Percentiles rank a stretch among this genome's conserved stretches.
Evolutionary conservation across 306 rosid genomes (phyloP).

Genomic region (Myrica gale): DNA sequence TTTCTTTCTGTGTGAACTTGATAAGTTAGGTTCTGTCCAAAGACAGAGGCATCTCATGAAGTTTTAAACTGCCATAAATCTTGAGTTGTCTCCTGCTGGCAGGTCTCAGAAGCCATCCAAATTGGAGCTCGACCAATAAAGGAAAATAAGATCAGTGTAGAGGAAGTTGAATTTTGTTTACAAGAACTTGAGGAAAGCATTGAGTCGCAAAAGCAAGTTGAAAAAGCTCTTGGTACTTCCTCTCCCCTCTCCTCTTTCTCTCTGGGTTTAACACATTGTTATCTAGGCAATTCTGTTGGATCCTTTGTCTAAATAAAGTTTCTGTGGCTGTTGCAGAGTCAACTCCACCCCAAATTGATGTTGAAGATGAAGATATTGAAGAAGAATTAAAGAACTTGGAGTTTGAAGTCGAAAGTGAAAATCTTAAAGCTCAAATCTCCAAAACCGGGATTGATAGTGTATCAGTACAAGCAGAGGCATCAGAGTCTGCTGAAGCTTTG

Average conservation of each 20-base stretch:
- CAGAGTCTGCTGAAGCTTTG: slow-evolving; percentile 42
- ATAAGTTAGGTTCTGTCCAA: slow-evolving; percentile 4
- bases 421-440: slow-evolving; percentile 22
- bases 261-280: slow-evolving; percentile 14
- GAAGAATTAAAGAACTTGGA: slow-evolving; percentile 74
- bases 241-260: not conserved
- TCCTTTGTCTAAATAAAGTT: slow-evolving; percentile 7
- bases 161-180: slow-evolving; percentile 69
- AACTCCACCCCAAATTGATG: slow-evolving; percentile 39
- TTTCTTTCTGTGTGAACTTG: not conserved
- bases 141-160: slow-evolving; percentile 61
- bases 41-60: slow-evolving; percentile 4
- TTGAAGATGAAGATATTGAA: slow-evolving; percentile 70
- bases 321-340: slow-evolving; percentile 48
- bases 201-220: slow-evolving; percentile 75
- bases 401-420: slow-evolving; percentile 43
- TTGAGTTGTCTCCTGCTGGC: slow-evolving; percentile 28
- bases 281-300: not conserved
- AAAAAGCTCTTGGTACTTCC: slow-evolving; percentile 62
- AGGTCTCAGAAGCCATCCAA: slow-evolving; percentile 92
- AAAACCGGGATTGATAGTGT: slow-evolving; percentile 19
- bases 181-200: slow-evolving; percentile 76
- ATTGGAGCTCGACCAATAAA: slow-evolving; percentile 79
- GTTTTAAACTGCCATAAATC: slow-evolving; percentile 18
- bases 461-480: slow-evolving; percentile 30